Conservation (phyloP, 2,329 filamentous ascomycete species). For the Aspergillus fischeri region DNA sequence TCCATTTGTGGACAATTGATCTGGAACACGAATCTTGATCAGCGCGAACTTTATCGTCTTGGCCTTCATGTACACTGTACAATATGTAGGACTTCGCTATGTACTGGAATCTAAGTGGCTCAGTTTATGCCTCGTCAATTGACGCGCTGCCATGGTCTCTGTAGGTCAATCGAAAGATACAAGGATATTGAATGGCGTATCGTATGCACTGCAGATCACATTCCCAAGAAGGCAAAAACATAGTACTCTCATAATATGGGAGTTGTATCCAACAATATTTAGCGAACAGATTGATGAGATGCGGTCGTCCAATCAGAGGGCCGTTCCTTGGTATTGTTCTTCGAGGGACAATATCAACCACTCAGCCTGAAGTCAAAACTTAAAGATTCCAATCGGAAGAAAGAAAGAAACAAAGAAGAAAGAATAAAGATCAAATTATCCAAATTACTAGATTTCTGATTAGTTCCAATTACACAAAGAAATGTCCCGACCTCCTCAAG, state of each 20-base stretch:
- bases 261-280: neutral
- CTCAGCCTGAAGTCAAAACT: neutral
- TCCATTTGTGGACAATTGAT: neutral
- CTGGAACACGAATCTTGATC: neutral
- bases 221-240: neutral
- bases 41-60: neutral
- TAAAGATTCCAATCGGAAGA: neutral
- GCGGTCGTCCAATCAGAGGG: neutral
- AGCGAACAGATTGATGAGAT: neutral
- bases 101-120: neutral
- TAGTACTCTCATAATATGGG: neutral
- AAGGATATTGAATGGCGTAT: neutral
- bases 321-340: slow-evolving; percentile 15
- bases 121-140: neutral
- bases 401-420: neutral
- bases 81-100: too few relatives aligned
- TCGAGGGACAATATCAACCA: slow-evolving; percentile 13
- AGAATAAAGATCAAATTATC: neutral
- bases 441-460: neutral
- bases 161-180: neutral
- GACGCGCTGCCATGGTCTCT: neutral
- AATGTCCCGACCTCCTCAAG: slow-evolving; percentile 33
- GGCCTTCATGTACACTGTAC: neutral
- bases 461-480: neutral
- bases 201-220: neutral